Evolutionary conservation across 169 alveolate species (phyloP), one percentile per base, ranked within the genome.

Genomic region (Eimeria necatrix): DNA sequence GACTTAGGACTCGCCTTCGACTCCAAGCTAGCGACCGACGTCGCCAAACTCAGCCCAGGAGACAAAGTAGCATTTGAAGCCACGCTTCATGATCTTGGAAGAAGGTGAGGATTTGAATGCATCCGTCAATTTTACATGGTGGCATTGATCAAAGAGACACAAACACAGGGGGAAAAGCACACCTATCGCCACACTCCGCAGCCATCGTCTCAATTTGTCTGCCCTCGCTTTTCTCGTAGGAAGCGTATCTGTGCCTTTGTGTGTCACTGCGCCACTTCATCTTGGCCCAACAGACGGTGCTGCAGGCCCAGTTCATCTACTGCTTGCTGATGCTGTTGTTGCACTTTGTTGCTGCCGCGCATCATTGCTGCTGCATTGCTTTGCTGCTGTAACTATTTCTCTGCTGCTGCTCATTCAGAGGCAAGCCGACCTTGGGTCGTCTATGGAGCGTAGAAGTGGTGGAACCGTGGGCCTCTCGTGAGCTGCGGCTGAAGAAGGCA

Each of bases 361-460:
- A 32, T 32, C 41, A 32, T 56, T 64, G 76, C 26, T 48, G 22
- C 85, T 74, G 85, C 85, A 32, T 32, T 0, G 41, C 41, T 32
- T 32, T 74, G 60, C 85, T 46, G n/a, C 56, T 74, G 85, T n/a
- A 26, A 53, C 60, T 3, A 53, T 53, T 48, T 46, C 51, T 24
- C 49, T 80, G 64, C 49, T 80, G 89, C 71, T 52, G 73, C 52
- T 80, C 49, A 32, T 80, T 64, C 87, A 89, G 94, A 48, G 94
- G 94, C 78, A 70, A 51, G 94, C 94, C 94, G 60, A 49, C 94
- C 4, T 80, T 89, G 61, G 94, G 94, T 41, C 94, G 94, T 12
- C 76, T 89, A n/a, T 89, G 94, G 94, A 60, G 41, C 9, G 94
- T 89, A 48, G 8, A 48, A 12, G 73, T 89, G n/a, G 60, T 89